Conservation (phyloP, 2,329 filamentous ascomycete species). For the Aspergillus oerlinghausenensis region DNA sequence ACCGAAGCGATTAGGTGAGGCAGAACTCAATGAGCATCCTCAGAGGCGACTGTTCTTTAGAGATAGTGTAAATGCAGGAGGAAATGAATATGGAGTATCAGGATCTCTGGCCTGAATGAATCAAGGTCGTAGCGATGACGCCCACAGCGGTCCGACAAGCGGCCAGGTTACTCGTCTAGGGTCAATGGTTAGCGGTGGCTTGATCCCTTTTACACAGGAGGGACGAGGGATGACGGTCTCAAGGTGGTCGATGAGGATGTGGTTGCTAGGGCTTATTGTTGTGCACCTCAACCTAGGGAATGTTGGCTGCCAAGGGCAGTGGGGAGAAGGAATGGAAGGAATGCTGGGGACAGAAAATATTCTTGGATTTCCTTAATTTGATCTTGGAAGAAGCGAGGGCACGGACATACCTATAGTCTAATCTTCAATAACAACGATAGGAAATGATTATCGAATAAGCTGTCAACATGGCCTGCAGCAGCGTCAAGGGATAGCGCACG, state of each 20-base stretch:
- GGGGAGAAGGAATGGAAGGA: conserved; percentile 19
- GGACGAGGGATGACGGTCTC: conserved; percentile 10
- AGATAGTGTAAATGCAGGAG: background rate
- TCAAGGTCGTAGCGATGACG: background rate
- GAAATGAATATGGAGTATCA: background rate
- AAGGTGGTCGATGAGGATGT: conserved; percentile 15
- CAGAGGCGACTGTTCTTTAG: conserved; percentile 2
- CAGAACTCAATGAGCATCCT: conserved; percentile 26
- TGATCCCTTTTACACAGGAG: conserved; percentile 8
- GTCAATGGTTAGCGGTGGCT: conserved; percentile 6
- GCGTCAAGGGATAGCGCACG: background rate
- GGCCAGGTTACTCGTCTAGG: background rate
- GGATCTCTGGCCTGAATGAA: background rate
- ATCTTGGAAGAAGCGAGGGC: background rate
- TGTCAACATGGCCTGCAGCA: background rate
- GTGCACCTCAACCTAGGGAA: conserved; percentile 22
- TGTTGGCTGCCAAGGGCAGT: conserved; percentile 20
- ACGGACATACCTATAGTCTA: background rate
- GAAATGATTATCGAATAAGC: background rate
- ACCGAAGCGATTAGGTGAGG: conserved; percentile 26
- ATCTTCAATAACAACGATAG: background rate
- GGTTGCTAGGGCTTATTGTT: conserved; percentile 11
- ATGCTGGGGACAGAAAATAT: conserved; percentile 24
- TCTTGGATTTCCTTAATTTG: conserved; percentile 10
- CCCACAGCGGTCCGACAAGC: background rate